These are phyloP conservation scores for Brassica incana DNA, from an alignment of 345 rosid species.

Conservation along the genomic window DNA sequence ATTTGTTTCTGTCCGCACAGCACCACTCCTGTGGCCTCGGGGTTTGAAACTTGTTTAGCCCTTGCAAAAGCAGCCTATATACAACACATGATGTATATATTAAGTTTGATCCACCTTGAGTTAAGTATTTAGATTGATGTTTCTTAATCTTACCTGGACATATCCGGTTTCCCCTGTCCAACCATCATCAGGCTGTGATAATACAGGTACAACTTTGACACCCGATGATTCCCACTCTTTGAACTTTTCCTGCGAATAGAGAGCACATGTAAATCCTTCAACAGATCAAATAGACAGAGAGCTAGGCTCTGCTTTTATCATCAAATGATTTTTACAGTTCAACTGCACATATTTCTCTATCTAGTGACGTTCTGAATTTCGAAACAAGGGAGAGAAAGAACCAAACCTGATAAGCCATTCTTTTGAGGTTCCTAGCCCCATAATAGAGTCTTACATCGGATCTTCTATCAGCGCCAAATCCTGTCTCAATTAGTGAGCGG, in stretches of 20 bases:
- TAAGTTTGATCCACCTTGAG: constrained; percentile 10
- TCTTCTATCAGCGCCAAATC: constrained; percentile 72
- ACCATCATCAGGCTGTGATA: constrained; percentile 76
- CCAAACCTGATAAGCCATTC: constrained; percentile 97
- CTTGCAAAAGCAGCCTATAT: constrained; percentile 84
- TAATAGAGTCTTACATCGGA: constrained; percentile 87
- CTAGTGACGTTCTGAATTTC: not conserved
- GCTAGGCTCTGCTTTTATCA: not conserved
- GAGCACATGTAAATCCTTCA: not conserved
- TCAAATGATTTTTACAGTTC: not conserved
- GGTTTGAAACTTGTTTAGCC: constrained; percentile 56
- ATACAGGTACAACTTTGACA: constrained; percentile 77
- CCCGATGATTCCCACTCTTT: constrained; percentile 90
- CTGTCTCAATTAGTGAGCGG: constrained; percentile 84
- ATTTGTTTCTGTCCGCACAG: constrained; percentile 97
- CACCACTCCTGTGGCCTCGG: constrained; percentile 68
- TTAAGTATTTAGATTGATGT: not conserved
- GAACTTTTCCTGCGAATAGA: constrained; percentile 70
- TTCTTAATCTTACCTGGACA: constrained; percentile 64
- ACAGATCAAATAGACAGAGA: not conserved
- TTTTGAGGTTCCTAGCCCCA: constrained; percentile 86
- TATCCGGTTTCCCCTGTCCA: constrained; percentile 92
- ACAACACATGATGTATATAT: constrained; percentile 22
- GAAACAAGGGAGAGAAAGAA: constrained; percentile 18
- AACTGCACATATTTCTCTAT: not conserved